Evolutionary conservation across 805 yeast species (phyloP).

Genomic region (Kregervanrija fluxuum): DNA sequence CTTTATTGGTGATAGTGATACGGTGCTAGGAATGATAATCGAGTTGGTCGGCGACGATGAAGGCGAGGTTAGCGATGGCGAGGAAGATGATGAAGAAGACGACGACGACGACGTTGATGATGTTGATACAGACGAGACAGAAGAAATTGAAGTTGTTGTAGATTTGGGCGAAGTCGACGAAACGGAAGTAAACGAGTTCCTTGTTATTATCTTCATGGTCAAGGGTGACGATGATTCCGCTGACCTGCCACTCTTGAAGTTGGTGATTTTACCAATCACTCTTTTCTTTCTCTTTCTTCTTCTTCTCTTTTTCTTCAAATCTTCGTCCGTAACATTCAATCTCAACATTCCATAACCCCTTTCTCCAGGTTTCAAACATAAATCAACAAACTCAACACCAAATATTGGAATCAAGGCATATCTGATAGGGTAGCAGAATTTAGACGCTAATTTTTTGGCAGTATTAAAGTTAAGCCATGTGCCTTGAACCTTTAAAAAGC

Average conservation of each 20-base stretch:
- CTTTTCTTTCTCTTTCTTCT: conserved; percentile 12
- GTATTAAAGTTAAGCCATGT: conserved; percentile 80
- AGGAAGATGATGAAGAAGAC: conserved; percentile 8
- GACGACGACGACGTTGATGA: conserved; percentile 1
- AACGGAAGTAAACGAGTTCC: background rate
- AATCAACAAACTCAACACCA: conserved; percentile 59
- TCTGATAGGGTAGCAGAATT: conserved; percentile 74
- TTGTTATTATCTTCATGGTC: background rate
- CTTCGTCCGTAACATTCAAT: conserved; percentile 28
- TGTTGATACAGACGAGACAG: background rate
- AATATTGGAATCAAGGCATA: conserved; percentile 72
- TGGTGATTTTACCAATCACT: too few relatives aligned
- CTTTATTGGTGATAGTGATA: background rate
- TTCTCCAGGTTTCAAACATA: conserved; percentile 53
- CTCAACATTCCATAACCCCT: conserved; percentile 59
- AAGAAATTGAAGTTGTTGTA: background rate
- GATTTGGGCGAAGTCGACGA: conserved; percentile 4
- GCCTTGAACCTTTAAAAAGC: conserved; percentile 87
- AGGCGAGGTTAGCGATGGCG: conserved; percentile 5
- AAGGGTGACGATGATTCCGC: background rate
- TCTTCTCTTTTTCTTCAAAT: conserved; percentile 17
- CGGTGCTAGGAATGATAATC: background rate
- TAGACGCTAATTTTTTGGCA: conserved; percentile 59
- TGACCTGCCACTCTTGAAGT: too few relatives aligned
- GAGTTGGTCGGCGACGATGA: background rate